Evolutionary conservation across 106 monocot genomes (phyloP), one percentile per base, ranked within the genome.

Genomic region (Apostasia shenzhenica): DNA sequence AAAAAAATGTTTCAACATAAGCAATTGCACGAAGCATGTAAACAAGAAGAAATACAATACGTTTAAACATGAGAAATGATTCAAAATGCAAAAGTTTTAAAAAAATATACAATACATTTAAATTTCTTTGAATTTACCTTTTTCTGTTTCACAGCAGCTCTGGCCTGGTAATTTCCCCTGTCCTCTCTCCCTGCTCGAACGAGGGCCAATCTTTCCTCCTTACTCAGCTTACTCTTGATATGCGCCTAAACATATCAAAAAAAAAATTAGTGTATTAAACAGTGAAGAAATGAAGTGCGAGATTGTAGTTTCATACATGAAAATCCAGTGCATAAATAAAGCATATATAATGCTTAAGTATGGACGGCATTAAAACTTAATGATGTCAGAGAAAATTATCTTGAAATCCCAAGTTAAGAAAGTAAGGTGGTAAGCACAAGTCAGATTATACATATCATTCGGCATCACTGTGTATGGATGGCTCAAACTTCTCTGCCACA

Each of bases 131-230:
- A 5, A 3, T 45, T 54, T 69, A 92, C 95, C 89, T 95, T 95
- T 74, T 95, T 95, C 72, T 95, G 85, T 73, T 95, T 95, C 38
- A 86, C 79, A 57, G 86, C 83, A 50, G 91, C 48, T 46, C 86
- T 79, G 49, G 95, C 62, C 46, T 63, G 71, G 37, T 89, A 95
- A 45, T 86, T 84, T 44, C 78, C 89, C 77, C 95, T 86, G 11
- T 95, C 95, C 72, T 95, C 95, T 70, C 92, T 91, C 56, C 88
- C 91, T 13, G 84, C 91, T 75, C 60, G 86, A 59, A 86, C 91
- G 53, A 89, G 5, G 14, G 78, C 88, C 62, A 95, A 65, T 57
- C 80, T 84, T 67, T 95, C 84, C 69, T 86, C 95, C 75, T 92
- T 95, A 57, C 66, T 92, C 38, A 89, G 50, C 59, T 81, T 89